Evolutionary conservation across 2,329 filamentous ascomycete genomes (phyloP).

Genomic region (Aspergillus glaucus): DNA sequence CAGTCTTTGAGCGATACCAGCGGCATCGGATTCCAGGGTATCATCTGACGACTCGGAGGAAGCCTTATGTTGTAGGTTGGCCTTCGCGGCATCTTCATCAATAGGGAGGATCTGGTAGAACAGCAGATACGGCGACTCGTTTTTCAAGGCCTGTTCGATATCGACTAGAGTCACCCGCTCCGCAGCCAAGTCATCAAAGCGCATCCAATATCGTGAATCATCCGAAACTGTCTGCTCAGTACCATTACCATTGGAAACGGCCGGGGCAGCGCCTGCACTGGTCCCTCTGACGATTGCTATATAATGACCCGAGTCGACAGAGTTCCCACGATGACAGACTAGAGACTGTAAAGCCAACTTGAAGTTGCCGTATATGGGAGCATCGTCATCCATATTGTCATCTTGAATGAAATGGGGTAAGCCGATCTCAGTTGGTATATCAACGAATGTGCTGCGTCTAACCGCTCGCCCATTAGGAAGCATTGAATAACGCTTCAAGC

Average conservation of each 20-base stretch:
- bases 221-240: constrained; percentile 44
- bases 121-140: constrained; percentile 89
- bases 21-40: constrained; percentile 15
- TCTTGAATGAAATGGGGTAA: constrained; percentile 87
- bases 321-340: constrained; percentile 83
- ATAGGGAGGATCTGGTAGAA: constrained; percentile 95
- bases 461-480: constrained; percentile 61
- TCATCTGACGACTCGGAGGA: constrained; percentile 21
- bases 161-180: constrained; percentile 70
- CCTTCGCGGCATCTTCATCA: constrained; percentile 53
- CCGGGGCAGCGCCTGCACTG: constrained; percentile 33
- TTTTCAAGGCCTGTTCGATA: constrained; percentile 67
- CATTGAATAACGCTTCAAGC: constrained; percentile 83
- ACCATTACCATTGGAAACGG: constrained; percentile 19
- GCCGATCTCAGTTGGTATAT: constrained; percentile 79
- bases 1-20: constrained; percentile 13
- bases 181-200: constrained; percentile 78
- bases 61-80: constrained; percentile 29
- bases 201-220: constrained; percentile 73
- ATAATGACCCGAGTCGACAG: constrained; percentile 85
- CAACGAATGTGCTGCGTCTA: constrained; percentile 74
- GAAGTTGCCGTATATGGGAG: constrained; percentile 75
- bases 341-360: constrained; percentile 87
- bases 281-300: constrained; percentile 75
- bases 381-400: constrained; percentile 61